Percentiles rank a stretch among this genome's conserved stretches.
Evolutionary conservation across 2,329 filamentous ascomycete genomes (phyloP).

Genomic region (Trichoderma asperellum): DNA sequence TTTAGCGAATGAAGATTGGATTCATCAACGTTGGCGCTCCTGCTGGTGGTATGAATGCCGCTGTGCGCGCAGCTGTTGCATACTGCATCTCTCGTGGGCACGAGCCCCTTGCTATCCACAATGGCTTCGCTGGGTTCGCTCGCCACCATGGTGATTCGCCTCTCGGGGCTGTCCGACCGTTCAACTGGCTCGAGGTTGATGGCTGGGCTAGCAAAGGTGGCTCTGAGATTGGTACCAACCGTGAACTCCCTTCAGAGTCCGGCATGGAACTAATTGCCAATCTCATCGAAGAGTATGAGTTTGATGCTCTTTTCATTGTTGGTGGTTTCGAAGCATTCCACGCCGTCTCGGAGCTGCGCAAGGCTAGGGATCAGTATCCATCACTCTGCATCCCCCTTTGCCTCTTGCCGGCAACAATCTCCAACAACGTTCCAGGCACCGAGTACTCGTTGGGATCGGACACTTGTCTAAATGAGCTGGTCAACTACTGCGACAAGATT

Average conservation of each 20-base stretch:
- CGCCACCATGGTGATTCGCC: constrained; percentile 87
- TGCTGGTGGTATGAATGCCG: constrained; percentile 97
- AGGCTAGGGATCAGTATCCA: constrained; percentile 76
- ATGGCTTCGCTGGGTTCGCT: constrained; percentile 92
- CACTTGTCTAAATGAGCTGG: constrained; percentile 93
- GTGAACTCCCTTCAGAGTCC: constrained; percentile 82
- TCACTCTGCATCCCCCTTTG: constrained; percentile 91
- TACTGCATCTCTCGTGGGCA: constrained; percentile 94
- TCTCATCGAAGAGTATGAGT: constrained; percentile 82
- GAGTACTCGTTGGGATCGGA: constrained; percentile 97
- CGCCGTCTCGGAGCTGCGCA: constrained; percentile 82
- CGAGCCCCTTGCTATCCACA: constrained; percentile 89
- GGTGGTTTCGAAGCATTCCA: constrained; percentile 98
- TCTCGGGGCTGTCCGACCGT: constrained; percentile 78
- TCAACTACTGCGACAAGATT: constrained; percentile 95
- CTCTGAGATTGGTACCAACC: constrained; percentile 97
- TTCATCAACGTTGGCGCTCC: constrained; percentile 97
- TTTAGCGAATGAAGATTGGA: constrained; percentile 85
- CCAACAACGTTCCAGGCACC: constrained; percentile 96
- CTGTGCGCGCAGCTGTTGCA: constrained; percentile 87
- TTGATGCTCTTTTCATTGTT: constrained; percentile 89
- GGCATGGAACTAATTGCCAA: constrained; percentile 82
- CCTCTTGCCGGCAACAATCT: constrained; percentile 93
- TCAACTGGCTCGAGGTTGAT: constrained; percentile 93
- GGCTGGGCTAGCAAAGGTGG: constrained; percentile 95